Evolutionary conservation across 1,284 basidiomycete genomes (phyloP).

Genomic region (Flammula alnicola): DNA sequence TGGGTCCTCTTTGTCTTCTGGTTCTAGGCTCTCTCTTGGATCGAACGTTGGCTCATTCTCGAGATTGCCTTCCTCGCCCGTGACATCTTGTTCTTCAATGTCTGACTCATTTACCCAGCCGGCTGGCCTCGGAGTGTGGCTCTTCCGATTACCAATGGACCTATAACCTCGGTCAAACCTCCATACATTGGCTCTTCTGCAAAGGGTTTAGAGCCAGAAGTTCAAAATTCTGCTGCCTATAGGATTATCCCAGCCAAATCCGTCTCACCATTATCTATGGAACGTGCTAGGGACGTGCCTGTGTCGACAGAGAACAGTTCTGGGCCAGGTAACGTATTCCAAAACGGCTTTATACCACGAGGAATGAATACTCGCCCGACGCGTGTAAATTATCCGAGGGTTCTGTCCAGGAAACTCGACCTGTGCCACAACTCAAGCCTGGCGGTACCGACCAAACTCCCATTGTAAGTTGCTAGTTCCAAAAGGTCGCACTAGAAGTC

Average conservation of each 20-base stretch:
- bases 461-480: background rate
- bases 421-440: background rate
- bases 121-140: background rate
- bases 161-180: constrained; percentile 1
- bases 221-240: background rate
- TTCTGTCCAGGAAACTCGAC: background rate
- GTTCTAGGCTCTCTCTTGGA: constrained; percentile 1
- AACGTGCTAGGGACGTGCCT: background rate
- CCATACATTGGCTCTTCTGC: background rate
- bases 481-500: background rate
- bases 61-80: background rate
- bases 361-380: background rate
- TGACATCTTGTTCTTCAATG: background rate
- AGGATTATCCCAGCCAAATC: background rate
- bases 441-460: background rate
- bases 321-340: background rate
- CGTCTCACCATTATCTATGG: background rate
- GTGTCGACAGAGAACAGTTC: no score
- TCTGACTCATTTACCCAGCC: background rate
- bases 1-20: constrained; percentile 13
- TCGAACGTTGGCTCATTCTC: background rate
- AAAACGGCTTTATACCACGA: background rate
- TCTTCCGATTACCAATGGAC: background rate
- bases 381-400: background rate
- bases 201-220: background rate